A percentile compares a stretch with the other conserved stretches of the same genome.
phyloP scores from a whole-genome alignment of 2,329 filamentous ascomycete species.

The Rhynchosporium graminicola region DNA sequence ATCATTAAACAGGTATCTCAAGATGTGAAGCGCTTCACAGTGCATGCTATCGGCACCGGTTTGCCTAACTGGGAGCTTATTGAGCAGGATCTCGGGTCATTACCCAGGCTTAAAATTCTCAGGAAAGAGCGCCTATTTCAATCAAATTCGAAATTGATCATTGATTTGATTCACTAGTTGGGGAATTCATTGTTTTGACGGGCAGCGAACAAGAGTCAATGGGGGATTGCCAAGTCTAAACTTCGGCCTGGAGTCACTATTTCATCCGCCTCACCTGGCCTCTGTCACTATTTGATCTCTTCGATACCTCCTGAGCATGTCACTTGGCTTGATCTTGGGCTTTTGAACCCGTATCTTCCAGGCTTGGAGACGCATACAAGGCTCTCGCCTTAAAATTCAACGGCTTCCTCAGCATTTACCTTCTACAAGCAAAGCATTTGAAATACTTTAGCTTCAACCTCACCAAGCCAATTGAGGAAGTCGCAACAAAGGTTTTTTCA shows the following conservation, averaged over 20 bases:
- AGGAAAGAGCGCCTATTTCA: background rate
- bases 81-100: background rate
- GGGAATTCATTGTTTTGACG: background rate
- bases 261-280: background rate
- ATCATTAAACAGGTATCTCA: background rate
- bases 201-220: background rate
- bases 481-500: background rate
- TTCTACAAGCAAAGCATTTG: background rate
- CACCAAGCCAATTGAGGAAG: background rate
- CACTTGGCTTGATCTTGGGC: background rate
- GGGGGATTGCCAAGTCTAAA: background rate
- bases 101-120: background rate
- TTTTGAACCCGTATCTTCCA: background rate
- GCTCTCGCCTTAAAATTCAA: background rate
- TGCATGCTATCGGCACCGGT: background rate
- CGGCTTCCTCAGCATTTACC: background rate
- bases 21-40: background rate
- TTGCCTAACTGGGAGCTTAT: background rate
- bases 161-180: background rate
- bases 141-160: background rate
- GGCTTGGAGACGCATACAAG: background rate
- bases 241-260: background rate
- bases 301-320: background rate
- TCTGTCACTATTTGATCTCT: constrained; percentile 1
- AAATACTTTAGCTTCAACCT: background rate